Evolutionary conservation across 768 basidiomycete genomes (phyloP), one percentile per base, ranked within the genome.

Genomic region (Amanita subjunquillea): DNA sequence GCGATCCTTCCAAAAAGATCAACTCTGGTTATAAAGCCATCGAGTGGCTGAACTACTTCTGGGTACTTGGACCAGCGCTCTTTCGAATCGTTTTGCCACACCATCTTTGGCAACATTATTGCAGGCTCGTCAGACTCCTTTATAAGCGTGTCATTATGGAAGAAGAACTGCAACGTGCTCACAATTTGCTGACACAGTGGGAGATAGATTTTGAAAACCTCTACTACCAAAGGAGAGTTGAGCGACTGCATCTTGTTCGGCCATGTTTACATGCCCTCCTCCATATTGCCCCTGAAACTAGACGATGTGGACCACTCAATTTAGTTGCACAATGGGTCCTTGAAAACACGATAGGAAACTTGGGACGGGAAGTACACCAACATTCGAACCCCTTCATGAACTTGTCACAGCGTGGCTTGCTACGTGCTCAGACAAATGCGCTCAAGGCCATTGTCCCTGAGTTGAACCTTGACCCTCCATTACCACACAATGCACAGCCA

Each of bases 211-310:
- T 62, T 17, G 63, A 72, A 44, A n/a, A 20, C 0, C 13, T 69
- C 0, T 71, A 70, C 41, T 60, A 60, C 43, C 60, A 66, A 10
- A 57, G 55, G 0, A 20, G 44, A 1, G 41, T 48, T 0, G 58
- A 66, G 20, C 58, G 57, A 0, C n/a, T 72, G 5, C 69, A 72
- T 42, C 65, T 72, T 46, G 44, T 65, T 15, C 41, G 57, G 1
- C 69, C 62, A 0, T 54, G 56, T 36, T 53, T 71, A 2, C 71
- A 72, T 48, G 54, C 57, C 4, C 36, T 61, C 3, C 7, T 48
- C 3, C 70, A 72, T 51, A 27, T 67, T 8, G 59, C 55, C 4
- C 30, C 52, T 0, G 61, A 70, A 50, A 57, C 54, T 6, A 17
- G 47, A 9, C 56, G 58, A 2, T 50, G 56, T 3, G 63, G 69